phyloP scores from a whole-genome alignment of 108 stramenopile species.

The Chaetoceros muelleri region DNA sequence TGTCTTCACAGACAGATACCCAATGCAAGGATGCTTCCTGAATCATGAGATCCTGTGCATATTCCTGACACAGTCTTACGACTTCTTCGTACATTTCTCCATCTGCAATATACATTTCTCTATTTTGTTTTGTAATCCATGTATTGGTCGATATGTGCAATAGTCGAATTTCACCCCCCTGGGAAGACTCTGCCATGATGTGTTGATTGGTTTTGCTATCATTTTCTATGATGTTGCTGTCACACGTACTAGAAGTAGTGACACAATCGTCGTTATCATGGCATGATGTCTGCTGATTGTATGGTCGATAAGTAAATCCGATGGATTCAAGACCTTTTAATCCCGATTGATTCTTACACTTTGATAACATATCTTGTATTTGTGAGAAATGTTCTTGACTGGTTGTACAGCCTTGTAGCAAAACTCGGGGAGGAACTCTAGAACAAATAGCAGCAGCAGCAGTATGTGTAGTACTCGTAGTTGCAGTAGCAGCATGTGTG shows the following conservation, averaged over 20 bases:
- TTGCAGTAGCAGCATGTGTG: too few relatives aligned
- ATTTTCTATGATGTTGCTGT: not conserved
- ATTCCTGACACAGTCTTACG: slow-evolving; percentile 45
- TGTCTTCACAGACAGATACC: slow-evolving; percentile 40
- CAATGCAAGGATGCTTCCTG: slow-evolving; percentile 45
- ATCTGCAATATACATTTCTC: slow-evolving; percentile 52
- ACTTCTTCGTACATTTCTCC: slow-evolving; percentile 66
- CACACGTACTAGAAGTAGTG: too few relatives aligned
- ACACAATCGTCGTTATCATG: not conserved
- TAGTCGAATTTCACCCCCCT: slow-evolving; percentile 32
- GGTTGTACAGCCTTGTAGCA: not conserved
- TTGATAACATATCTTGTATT: not conserved
- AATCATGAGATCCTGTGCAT: slow-evolving; percentile 57
- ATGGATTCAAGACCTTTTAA: not conserved
- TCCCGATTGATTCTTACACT: not conserved
- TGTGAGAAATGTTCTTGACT: not conserved
- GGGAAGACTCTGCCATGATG: not conserved
- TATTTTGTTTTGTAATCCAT: slow-evolving; percentile 42
- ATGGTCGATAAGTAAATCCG: not conserved
- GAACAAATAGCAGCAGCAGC: too few relatives aligned
- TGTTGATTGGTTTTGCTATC: not conserved
- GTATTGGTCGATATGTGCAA: slow-evolving; percentile 43
- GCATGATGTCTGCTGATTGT: too few relatives aligned
- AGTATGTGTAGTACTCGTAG: too few relatives aligned
- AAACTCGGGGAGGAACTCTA: not conserved